Conservation (phyloP, 345 rosid genomes). For the Moricandia arvensis region DNA sequence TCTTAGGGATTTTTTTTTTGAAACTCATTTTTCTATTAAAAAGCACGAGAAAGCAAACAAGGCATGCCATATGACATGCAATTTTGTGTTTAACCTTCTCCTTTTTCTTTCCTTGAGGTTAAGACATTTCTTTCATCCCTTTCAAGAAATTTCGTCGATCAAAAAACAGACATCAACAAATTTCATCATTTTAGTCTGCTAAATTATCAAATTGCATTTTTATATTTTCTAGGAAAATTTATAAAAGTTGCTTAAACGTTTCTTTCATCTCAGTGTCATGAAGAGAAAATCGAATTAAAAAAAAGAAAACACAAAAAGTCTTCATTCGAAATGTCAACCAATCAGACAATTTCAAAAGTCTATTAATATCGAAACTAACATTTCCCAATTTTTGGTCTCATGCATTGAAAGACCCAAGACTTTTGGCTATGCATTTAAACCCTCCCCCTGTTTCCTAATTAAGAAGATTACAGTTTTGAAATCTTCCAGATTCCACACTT, state of each 20-base stretch:
- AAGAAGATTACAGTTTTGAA: background rate
- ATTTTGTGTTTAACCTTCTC: background rate
- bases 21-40: too few relatives aligned
- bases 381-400: background rate
- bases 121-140: too few relatives aligned
- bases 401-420: slow-evolving; percentile 31
- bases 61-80: background rate
- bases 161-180: too few relatives aligned
- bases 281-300: background rate
- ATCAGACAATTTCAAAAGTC: background rate
- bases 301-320: background rate
- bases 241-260: background rate
- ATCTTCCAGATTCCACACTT: slow-evolving; percentile 3
- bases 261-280: background rate
- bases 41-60: too few relatives aligned
- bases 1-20: background rate
- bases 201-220: background rate
- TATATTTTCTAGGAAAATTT: background rate
- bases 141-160: too few relatives aligned
- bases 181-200: background rate
- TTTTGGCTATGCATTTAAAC: slow-evolving; percentile 22
- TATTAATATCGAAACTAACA: background rate
- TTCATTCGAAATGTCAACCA: slow-evolving; percentile 12
- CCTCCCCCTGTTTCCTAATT: slow-evolving; percentile 11
- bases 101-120: background rate